phyloP scores from a whole-genome alignment of 208 protist genomes.

The Leishmania major region DNA sequence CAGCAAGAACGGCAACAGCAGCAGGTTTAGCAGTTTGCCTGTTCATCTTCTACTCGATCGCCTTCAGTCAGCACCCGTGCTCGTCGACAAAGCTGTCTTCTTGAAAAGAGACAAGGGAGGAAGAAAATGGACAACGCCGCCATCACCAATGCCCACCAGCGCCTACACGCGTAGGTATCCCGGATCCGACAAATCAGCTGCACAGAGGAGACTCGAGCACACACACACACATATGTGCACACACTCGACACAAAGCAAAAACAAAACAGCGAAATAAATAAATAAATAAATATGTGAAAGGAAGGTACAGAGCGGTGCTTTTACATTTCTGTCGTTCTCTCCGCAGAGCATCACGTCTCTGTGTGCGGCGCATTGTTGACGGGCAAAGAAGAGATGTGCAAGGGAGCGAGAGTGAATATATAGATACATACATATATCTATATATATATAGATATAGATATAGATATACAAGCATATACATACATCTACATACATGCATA shows the following conservation, averaged over 20 bases:
- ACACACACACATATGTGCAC: not conserved
- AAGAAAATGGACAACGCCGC: not conserved
- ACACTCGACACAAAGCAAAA: not conserved
- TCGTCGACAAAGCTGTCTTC: not conserved
- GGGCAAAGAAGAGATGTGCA: not conserved
- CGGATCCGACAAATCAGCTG: not conserved
- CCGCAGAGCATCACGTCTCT: not conserved
- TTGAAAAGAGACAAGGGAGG: not conserved
- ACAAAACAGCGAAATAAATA: not conserved
- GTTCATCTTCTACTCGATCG: not conserved
- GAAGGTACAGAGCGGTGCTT: not conserved
- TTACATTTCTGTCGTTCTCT: not conserved
- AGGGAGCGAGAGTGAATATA: not conserved
- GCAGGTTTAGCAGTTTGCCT: not conserved
- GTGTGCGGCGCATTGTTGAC: not conserved
- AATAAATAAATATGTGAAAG: no score
- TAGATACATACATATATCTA: not conserved
- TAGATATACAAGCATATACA: not conserved
- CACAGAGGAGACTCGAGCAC: not conserved
- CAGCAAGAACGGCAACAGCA: not conserved
- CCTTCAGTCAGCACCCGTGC: not conserved
- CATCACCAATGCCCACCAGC: not conserved
- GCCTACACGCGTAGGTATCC: not conserved
- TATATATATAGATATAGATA: not conserved
- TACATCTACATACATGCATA: not conserved